A percentile compares a stretch with the other conserved stretches of the same genome.
phyloP scores from a whole-genome alignment of 352 stramenopile genomes.

The Phytopythium oedochilum region DNA sequence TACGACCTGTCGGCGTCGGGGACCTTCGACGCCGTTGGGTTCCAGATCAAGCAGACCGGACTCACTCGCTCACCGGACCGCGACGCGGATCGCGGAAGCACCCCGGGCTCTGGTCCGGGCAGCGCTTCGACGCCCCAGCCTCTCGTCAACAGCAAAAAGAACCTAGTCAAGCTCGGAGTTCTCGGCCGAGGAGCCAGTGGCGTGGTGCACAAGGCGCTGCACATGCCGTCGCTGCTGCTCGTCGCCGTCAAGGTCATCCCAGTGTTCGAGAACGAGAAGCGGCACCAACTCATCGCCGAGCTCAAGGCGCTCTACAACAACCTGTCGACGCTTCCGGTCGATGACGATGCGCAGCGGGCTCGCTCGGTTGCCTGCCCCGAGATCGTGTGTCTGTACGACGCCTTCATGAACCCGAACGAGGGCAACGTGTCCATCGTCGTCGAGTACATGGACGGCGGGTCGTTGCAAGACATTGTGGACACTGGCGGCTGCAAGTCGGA shows the following conservation, averaged over 20 bases:
- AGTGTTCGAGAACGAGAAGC: constrained; percentile 87
- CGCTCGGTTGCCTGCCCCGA: constrained; percentile 61
- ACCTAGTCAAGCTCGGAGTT: constrained; percentile 79
- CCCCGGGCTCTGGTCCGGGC: not conserved
- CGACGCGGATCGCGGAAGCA: constrained; percentile 1
- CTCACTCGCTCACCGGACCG: constrained; percentile 64
- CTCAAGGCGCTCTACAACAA: constrained; percentile 87
- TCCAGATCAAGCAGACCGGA: constrained; percentile 82
- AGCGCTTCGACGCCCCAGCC: constrained; percentile 12
- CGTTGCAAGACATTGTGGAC: constrained; percentile 91
- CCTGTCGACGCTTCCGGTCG: constrained; percentile 62
- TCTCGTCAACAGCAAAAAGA: constrained; percentile 66
- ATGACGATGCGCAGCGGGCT: constrained; percentile 20
- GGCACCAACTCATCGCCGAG: constrained; percentile 83
- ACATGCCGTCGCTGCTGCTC: constrained; percentile 85
- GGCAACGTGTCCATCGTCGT: constrained; percentile 93
- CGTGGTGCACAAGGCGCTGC: constrained; percentile 86
- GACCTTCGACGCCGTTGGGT: constrained; percentile 75
- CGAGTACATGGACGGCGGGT: constrained; percentile 95
- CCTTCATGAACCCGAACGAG: constrained; percentile 91
- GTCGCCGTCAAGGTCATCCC: constrained; percentile 91
- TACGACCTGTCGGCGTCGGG: constrained; percentile 79
- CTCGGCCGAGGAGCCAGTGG: constrained; percentile 82
- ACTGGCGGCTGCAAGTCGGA: constrained; percentile 85
- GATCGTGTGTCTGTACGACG: constrained; percentile 92